A percentile compares a stretch with the other conserved stretches of the same genome.
Evolutionary conservation across 2,329 filamentous ascomycete species (phyloP).

Genomic region (Fusarium subglutinans): DNA sequence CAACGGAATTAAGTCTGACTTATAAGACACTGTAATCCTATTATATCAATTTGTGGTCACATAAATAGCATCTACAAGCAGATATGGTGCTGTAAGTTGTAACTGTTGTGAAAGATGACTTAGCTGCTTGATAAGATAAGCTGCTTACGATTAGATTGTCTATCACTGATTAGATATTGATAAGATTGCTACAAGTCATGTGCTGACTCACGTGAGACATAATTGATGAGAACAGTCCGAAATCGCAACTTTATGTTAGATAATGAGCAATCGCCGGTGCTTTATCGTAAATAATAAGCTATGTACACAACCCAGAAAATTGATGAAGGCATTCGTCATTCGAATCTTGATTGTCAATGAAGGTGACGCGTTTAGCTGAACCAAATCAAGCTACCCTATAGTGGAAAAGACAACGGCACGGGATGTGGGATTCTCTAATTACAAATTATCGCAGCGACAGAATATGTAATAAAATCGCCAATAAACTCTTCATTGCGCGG

Average conservation of each 20-base stretch:
- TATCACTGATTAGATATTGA: not conserved
- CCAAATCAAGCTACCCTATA: not conserved
- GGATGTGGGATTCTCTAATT: not conserved
- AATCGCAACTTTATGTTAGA: fast-evolving
- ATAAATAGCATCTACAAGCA: not conserved
- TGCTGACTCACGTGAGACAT: not conserved
- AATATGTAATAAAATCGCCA: not conserved
- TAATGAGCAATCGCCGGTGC: fast-evolving
- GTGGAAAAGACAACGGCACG: too few relatives aligned
- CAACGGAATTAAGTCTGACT: not conserved
- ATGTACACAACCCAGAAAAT: fast-evolving
- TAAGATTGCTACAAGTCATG: not conserved
- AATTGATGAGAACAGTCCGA: not conserved
- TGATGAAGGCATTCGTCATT: not conserved
- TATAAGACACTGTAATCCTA: fast-evolving
- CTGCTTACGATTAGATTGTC: fast-evolving
- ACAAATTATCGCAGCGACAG: not conserved
- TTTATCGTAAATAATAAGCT: too few relatives aligned
- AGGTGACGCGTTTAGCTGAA: not conserved
- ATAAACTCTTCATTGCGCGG: fast-evolving
- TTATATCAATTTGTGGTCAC: not conserved
- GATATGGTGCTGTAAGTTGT: not conserved
- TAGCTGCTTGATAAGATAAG: not conserved
- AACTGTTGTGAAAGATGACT: too few relatives aligned
- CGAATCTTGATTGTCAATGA: not conserved